Evolutionary conservation across 106 monocot genomes (phyloP).

Genomic region (Platanthera zijinensis): DNA sequence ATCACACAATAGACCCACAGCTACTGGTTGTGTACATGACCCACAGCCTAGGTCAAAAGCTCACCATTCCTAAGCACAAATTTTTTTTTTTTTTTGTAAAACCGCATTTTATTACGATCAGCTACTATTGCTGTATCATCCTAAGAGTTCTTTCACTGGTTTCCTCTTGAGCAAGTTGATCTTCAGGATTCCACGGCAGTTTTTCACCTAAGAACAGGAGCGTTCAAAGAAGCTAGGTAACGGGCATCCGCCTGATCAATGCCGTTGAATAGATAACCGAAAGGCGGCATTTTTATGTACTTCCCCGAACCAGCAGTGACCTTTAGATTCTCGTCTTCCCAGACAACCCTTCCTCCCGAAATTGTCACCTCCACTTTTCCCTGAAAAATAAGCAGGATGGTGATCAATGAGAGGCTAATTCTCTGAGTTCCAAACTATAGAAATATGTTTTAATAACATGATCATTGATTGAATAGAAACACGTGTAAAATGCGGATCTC

Average conservation of each 20-base stretch:
- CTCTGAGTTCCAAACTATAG: no score
- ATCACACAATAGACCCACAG: no score
- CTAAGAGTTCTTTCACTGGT: background rate
- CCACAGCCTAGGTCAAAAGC: background rate
- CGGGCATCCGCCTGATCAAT: slow-evolving; percentile 68
- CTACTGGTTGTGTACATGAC: background rate
- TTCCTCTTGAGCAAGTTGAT: background rate
- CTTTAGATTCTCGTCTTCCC: slow-evolving; percentile 57
- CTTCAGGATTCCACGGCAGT: slow-evolving; percentile 12
- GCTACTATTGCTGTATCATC: background rate
- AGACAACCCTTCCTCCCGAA: slow-evolving; percentile 78
- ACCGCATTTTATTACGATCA: no score
- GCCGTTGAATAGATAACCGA: slow-evolving; percentile 82
- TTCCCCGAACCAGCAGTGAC: slow-evolving; percentile 64
- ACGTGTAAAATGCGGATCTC: no score
- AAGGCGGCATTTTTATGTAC: slow-evolving; percentile 84
- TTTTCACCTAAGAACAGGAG: slow-evolving; percentile 36
- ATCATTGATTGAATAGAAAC: no score
- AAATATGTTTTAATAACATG: no score
- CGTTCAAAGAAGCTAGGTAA: slow-evolving; percentile 58
- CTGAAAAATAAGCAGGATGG: slow-evolving; percentile 19
- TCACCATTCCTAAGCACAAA: background rate
- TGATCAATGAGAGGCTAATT: background rate
- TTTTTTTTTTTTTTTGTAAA: background rate
- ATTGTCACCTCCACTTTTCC: slow-evolving; percentile 93